Conservation (phyloP, 192 early-diverging fungal genomes). For the Podila clonocystis region DNA sequence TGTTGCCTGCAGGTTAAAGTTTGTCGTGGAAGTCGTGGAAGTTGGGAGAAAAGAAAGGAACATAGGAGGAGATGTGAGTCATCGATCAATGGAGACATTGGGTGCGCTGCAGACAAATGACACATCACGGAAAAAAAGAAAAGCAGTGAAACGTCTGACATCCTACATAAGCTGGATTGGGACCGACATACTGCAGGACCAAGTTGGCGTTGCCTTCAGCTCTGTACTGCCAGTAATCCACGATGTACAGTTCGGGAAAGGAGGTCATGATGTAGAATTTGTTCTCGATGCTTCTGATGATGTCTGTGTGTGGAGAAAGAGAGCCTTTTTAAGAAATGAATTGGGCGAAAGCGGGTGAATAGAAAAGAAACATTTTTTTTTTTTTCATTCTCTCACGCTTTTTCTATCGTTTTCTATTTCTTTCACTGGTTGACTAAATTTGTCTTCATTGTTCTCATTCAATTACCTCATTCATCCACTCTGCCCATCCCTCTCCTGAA, state of each 20-base stretch:
- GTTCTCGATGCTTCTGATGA: background rate
- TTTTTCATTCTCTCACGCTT: too few relatives aligned
- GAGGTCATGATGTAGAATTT: conserved; percentile 13
- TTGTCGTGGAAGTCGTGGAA: background rate
- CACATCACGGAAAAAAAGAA: background rate
- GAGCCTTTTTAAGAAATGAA: background rate
- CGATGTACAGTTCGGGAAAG: conserved; percentile 41
- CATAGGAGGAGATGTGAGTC: too few relatives aligned
- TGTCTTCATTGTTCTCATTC: background rate
- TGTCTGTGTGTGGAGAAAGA: background rate
- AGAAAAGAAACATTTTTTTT: too few relatives aligned
- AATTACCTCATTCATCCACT: background rate
- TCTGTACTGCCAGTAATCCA: conserved; percentile 69
- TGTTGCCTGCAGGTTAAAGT: conserved; percentile 5
- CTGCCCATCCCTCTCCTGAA: background rate
- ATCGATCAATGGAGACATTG: background rate
- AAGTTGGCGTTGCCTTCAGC: conserved; percentile 82
- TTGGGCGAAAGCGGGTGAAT: too few relatives aligned
- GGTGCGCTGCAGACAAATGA: conserved; percentile 36
- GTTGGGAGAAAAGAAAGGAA: conserved; percentile 11
- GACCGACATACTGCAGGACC: conserved; percentile 65
- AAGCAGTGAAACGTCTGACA: background rate
- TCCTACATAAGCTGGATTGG: conserved; percentile 48
- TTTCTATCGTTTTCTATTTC: too few relatives aligned
- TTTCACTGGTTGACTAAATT: background rate